Percentiles rank a stretch among this genome's conserved stretches.
These are phyloP conservation scores for Nemania abortiva DNA, from an alignment of 2,329 filamentous ascomycete genomes.

Conservation along the genomic window DNA sequence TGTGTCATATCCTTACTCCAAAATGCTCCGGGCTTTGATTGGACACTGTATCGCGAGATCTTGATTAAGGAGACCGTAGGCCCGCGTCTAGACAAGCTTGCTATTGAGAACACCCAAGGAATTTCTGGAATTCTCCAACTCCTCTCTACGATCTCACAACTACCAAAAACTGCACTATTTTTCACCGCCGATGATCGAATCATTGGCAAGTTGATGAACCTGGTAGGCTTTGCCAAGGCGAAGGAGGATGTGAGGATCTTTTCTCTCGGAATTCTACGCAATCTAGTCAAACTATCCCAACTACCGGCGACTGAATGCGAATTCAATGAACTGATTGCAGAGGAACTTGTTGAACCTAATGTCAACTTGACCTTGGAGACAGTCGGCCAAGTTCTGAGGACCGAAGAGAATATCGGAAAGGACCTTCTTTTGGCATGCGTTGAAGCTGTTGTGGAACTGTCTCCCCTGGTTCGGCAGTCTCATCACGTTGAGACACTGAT, in stretches of 20 bases:
- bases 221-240: constrained; percentile 76
- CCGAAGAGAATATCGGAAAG: constrained; percentile 68
- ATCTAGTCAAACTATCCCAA: constrained; percentile 71
- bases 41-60: constrained; percentile 75
- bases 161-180: constrained; percentile 74
- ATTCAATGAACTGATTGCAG: constrained; percentile 67
- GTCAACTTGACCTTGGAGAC: constrained; percentile 72
- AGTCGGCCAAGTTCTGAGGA: constrained; percentile 75
- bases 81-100: constrained; percentile 81
- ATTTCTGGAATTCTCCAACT: constrained; percentile 85
- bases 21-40: constrained; percentile 76
- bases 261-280: constrained; percentile 79
- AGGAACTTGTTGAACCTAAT: constrained; percentile 68
- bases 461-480: constrained; percentile 75
- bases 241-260: constrained; percentile 90
- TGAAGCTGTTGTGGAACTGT: constrained; percentile 80
- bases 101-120: constrained; percentile 88
- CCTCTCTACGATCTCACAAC: constrained; percentile 82
- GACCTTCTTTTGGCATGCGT: constrained; percentile 84
- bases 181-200: constrained; percentile 72
- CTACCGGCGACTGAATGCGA: constrained; percentile 67
- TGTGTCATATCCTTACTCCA: constrained; percentile 84
- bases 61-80: constrained; percentile 82
- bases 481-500: constrained; percentile 82
- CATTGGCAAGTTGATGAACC: constrained; percentile 78